These are phyloP conservation scores for Inonotus hispidus DNA, from an alignment of 1,284 basidiomycete species.

Conservation along the genomic window DNA sequence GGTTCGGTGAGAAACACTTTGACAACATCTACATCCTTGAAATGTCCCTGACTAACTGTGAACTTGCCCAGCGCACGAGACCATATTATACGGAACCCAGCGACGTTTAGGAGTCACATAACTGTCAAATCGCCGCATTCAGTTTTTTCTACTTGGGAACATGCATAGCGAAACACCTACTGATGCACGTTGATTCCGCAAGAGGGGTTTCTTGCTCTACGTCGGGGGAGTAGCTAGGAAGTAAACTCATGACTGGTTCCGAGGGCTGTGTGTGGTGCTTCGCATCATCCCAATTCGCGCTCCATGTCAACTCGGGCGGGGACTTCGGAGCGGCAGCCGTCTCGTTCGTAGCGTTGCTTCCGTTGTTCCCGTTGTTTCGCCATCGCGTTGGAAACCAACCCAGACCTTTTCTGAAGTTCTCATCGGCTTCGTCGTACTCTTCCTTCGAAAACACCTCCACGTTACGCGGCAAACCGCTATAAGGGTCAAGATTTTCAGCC, in stretches of 20 bases:
- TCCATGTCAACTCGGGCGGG: not conserved
- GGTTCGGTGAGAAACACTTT: no score
- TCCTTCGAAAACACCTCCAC: not conserved
- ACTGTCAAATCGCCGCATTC: not conserved
- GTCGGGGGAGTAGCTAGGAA: not conserved
- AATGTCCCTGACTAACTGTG: not conserved
- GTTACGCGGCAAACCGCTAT: not conserved
- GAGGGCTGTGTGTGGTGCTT: not conserved
- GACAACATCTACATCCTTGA: no score
- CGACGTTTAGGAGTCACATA: not conserved
- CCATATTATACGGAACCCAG: not conserved
- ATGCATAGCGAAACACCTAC: not conserved
- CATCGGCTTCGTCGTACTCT: not conserved
- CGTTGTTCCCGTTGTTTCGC: no score
- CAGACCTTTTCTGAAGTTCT: constrained; percentile 2
- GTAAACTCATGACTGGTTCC: not conserved
- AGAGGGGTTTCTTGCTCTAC: not conserved
- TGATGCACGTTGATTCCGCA: not conserved
- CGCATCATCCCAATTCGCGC: not conserved
- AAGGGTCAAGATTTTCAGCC: not conserved
- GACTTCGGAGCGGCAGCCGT: not conserved
- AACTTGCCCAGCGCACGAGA: not conserved
- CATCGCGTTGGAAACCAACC: not conserved
- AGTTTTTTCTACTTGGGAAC: not conserved
- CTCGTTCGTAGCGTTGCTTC: not conserved